phyloP scores from a whole-genome alignment of 2,329 filamentous ascomycete species.

The Colletotrichum tabaci region DNA sequence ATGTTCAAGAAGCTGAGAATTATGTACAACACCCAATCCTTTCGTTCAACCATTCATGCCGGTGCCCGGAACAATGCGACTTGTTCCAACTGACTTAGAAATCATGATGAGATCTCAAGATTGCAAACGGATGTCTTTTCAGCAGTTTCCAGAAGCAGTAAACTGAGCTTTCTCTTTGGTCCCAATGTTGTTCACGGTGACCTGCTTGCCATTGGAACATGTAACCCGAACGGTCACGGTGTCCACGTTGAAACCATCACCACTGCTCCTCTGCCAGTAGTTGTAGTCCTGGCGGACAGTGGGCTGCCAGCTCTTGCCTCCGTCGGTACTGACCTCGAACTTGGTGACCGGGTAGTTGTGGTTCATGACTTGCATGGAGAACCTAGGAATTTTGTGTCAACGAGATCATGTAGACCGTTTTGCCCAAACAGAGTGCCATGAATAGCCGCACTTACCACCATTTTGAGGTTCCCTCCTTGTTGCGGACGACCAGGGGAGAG shows the following conservation, averaged over 20 bases:
- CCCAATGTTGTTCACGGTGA: slow-evolving; percentile 43
- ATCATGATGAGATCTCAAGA: no score
- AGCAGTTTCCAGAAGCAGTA: slow-evolving; percentile 35
- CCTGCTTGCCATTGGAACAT: slow-evolving; percentile 45
- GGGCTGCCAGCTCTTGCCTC: slow-evolving; percentile 69
- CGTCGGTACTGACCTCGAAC: slow-evolving; percentile 73
- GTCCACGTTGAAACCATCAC: slow-evolving; percentile 44
- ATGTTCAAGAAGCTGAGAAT: no score
- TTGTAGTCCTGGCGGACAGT: slow-evolving; percentile 66
- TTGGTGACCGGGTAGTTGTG: slow-evolving; percentile 68
- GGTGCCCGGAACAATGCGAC: no score
- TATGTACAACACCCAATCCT: no score
- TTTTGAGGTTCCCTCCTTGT: slow-evolving; percentile 65
- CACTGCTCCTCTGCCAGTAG: slow-evolving; percentile 45
- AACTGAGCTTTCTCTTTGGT: slow-evolving; percentile 30
- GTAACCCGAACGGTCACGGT: slow-evolving; percentile 42
- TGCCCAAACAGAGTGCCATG: not conserved
- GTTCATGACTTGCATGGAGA: slow-evolving; percentile 71
- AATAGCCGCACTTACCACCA: slow-evolving; percentile 28
- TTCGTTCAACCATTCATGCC: no score
- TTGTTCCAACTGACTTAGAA: no score
- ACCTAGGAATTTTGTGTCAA: slow-evolving; percentile 57
- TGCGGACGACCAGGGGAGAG: slow-evolving; percentile 63
- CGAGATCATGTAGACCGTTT: slow-evolving; percentile 48
- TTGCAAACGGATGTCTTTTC: not conserved